Evolutionary conservation across 306 rosid genomes (phyloP).

Genomic region (Quercus parvula): DNA sequence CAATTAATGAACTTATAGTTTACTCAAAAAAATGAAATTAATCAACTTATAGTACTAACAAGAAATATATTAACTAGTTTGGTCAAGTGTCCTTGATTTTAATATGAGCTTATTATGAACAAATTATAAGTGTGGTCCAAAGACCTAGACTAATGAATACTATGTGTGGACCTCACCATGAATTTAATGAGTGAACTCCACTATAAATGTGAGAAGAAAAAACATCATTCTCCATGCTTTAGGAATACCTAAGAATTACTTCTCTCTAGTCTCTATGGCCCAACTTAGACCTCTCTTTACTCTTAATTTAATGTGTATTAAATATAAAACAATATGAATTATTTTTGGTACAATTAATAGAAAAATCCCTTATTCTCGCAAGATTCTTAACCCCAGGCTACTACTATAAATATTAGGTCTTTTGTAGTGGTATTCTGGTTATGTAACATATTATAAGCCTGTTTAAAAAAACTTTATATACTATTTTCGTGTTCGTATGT

Average conservation of each 20-base stretch:
- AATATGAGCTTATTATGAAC: background rate
- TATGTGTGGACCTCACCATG: too few species aligned
- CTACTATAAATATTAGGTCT: too few species aligned
- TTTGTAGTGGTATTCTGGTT: too few species aligned
- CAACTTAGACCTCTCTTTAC: background rate
- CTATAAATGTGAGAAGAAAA: fast-evolving
- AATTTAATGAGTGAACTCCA: too few species aligned
- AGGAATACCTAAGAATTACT: too few species aligned
- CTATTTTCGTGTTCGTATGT: too few species aligned
- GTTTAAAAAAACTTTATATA: background rate
- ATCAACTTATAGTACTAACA: background rate
- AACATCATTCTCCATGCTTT: fast-evolving
- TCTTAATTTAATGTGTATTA: background rate
- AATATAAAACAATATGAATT: background rate
- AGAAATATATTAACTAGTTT: background rate
- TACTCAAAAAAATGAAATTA: too few species aligned
- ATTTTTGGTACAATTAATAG: background rate
- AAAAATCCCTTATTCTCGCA: background rate
- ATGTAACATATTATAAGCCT: too few species aligned
- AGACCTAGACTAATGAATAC: background rate
- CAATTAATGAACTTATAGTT: background rate
- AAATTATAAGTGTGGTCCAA: background rate
- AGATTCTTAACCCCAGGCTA: background rate
- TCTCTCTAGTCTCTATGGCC: too few species aligned
- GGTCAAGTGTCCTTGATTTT: background rate